A percentile compares a stretch with the other conserved stretches of the same genome.
Evolutionary conservation across 192 early-diverging fungal genomes (phyloP).

Genomic region (Umbelopsis ramanniana): DNA sequence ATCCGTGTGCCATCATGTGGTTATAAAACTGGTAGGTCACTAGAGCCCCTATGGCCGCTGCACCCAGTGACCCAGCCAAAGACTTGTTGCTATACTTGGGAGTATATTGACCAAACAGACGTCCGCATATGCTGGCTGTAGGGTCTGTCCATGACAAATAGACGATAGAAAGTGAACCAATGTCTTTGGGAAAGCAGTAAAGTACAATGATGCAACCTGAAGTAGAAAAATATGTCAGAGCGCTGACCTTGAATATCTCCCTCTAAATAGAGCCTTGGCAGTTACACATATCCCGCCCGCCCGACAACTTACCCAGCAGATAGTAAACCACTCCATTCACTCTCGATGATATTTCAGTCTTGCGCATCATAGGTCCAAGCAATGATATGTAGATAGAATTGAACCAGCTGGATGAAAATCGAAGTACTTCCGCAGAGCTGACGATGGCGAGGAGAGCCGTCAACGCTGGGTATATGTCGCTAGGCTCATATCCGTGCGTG

Average conservation of each 20-base stretch:
- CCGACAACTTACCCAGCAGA: conserved; percentile 40
- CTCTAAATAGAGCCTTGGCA: background rate
- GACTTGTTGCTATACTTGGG: conserved; percentile 45
- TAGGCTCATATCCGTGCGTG: conserved; percentile 25
- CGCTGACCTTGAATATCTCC: background rate
- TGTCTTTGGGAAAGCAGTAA: conserved; percentile 40
- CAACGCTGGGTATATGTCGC: conserved; percentile 25
- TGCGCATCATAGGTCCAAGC: conserved; percentile 50
- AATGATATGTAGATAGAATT: conserved; percentile 42
- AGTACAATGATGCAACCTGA: conserved; percentile 40
- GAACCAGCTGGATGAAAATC: conserved; percentile 41
- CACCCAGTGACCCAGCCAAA: conserved; percentile 50
- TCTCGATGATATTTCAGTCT: conserved; percentile 38
- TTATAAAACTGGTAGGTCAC: conserved; percentile 42
- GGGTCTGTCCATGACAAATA: conserved; percentile 55
- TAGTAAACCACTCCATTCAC: conserved; percentile 50
- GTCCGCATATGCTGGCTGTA: conserved; percentile 47
- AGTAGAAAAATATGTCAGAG: background rate
- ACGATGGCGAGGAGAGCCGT: conserved; percentile 29
- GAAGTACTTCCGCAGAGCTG: conserved; percentile 38
- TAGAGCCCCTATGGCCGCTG: conserved; percentile 34
- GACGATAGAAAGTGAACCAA: conserved; percentile 49
- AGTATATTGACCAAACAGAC: conserved; percentile 46
- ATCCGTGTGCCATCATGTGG: conserved; percentile 24
- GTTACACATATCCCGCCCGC: background rate